These are phyloP conservation scores for Paraglomus occultum DNA, from an alignment of 192 early-diverging fungal genomes.

Conservation along the genomic window DNA sequence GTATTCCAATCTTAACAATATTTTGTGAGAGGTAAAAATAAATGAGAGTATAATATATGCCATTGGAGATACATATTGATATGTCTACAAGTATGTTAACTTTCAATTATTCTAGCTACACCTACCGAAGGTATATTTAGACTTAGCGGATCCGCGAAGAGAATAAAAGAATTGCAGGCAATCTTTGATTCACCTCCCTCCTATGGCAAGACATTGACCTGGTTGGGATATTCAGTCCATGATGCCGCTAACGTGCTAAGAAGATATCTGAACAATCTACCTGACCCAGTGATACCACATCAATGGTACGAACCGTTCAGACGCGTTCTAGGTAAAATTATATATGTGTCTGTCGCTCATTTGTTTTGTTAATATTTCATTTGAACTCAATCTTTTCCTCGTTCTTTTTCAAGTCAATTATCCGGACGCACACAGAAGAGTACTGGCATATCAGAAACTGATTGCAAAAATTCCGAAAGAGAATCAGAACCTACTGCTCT, in stretches of 20 bases:
- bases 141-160: conserved; percentile 69
- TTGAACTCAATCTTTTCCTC: background rate
- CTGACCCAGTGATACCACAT: conserved; percentile 70
- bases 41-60: no score
- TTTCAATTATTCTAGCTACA: conserved; percentile 43
- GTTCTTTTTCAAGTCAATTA: conserved; percentile 33
- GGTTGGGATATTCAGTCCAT: conserved; percentile 70
- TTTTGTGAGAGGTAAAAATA: no score
- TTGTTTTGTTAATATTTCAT: background rate
- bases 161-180: conserved; percentile 65
- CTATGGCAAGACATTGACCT: conserved; percentile 63
- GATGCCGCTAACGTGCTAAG: conserved; percentile 76
- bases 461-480: conserved; percentile 57
- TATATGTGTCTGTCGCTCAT: conserved; percentile 16
- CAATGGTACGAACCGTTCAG: conserved; percentile 65
- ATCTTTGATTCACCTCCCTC: conserved; percentile 61
- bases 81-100: no score
- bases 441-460: conserved; percentile 52
- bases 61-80: no score
- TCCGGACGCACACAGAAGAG: conserved; percentile 36
- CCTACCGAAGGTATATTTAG: conserved; percentile 74
- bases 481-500: conserved; percentile 66
- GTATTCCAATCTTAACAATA: no score
- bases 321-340: conserved; percentile 55
- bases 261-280: conserved; percentile 67